Evolutionary conservation across 2,329 filamentous ascomycete genomes (phyloP).

Genomic region (Hypomyces rosellus): DNA sequence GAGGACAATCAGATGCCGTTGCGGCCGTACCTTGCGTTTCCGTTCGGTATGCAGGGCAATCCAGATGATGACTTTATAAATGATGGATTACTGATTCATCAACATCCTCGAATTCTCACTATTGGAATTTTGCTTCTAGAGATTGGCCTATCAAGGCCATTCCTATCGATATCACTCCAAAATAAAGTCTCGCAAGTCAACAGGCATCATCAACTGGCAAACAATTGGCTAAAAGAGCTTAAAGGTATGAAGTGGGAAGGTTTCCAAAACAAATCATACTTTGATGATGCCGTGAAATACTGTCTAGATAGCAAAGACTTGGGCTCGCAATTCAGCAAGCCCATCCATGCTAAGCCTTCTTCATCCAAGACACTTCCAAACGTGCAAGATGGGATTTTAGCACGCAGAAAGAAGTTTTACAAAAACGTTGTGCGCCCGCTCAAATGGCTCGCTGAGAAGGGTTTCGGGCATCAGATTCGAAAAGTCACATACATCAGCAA

Average conservation of each 20-base stretch:
- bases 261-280: neutral
- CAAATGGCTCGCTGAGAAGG: neutral
- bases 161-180: neutral
- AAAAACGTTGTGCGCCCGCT: conserved; percentile 1
- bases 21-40: too few relatives aligned
- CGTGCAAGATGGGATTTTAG: neutral
- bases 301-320: neutral
- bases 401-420: neutral
- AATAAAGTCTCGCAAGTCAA: neutral
- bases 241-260: neutral
- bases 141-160: neutral
- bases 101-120: neutral
- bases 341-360: too few relatives aligned
- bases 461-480: neutral
- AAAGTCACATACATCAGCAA: neutral
- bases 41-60: too few relatives aligned
- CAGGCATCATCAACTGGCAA: neutral
- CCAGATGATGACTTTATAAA: too few relatives aligned
- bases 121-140: neutral
- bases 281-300: neutral
- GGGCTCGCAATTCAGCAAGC: too few relatives aligned
- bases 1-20: neutral
- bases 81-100: neutral
- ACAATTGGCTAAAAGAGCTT: neutral
- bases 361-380: neutral